Base-by-base conservation (phyloP, 2,329 filamentous ascomycete species). In the Metarhizium anisopliae region DNA sequence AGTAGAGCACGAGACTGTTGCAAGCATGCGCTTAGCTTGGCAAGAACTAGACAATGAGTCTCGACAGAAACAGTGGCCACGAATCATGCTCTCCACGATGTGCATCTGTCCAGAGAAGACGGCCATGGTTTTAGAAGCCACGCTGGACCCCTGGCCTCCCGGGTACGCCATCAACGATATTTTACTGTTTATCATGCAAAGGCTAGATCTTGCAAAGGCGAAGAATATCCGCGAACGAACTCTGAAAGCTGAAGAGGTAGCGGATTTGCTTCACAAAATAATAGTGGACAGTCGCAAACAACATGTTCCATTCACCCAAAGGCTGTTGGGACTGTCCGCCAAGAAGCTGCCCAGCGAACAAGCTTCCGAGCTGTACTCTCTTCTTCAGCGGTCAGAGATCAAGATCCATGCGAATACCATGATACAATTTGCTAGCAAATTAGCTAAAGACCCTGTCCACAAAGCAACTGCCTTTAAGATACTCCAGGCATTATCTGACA, bases 381-480 rank as follows among this genome's bases (percentile, higher is more conserved):
- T 70, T 8, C 60, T 80, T 8, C 55, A 58, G 6, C 56, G 59
- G 18, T 59, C 63, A 7, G 56, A 59, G 0, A 64, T 70, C 30
- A 59, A 60, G 4, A 56, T 80, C 4, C 70, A 76, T 49, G 59
- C 61, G 10, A 66, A 77, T 58, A 82, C 80, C 0, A 64, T 71
- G 16, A 63, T 81, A 2, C 76, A 79, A 2, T 72, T 81, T 47
- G 78, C 78, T 3, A 67, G 67, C 47, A 71, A 67, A 3, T 64
- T 85, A 30, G 77, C 79, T 1, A 64, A 65, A 50, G 62, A 65
- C 8, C 59, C 62, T 13, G 58, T 62, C 4, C 67, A 74, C 62
- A 81, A 80, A 58, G 72, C 64, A 2, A 55, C 56, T 18, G 69
- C 80, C 0, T 71, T 78, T 47, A 67, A 73, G 4, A 71, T 83